Evolutionary conservation across 805 yeast genomes (phyloP).

Genomic region (Starmerella tilneyi): DNA sequence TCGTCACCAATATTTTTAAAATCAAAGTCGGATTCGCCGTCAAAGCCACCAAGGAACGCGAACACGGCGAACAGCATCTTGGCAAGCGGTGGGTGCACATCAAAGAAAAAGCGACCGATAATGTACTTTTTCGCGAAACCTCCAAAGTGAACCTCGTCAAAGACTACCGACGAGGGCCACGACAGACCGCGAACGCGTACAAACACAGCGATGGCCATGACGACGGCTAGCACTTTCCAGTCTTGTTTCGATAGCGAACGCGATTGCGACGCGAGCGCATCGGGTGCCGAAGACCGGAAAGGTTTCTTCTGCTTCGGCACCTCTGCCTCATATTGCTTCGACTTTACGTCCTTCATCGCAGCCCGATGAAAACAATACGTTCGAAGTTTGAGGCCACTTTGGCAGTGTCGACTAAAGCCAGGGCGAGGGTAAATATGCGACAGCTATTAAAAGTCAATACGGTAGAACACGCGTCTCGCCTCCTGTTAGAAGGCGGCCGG

Average conservation of each 20-base stretch:
- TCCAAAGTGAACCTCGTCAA: slow-evolving; percentile 92
- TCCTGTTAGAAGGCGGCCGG: too few species aligned
- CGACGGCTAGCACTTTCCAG: slow-evolving; percentile 27
- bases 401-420: slow-evolving; percentile 6
- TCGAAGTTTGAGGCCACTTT: slow-evolving; percentile 11
- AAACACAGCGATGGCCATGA: slow-evolving; percentile 43
- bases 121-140: slow-evolving; percentile 83
- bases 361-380: neutral
- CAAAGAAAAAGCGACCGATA: slow-evolving; percentile 53
- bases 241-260: slow-evolving; percentile 22
- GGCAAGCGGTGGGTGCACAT: slow-evolving; percentile 64
- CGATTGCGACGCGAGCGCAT: slow-evolving; percentile 21
- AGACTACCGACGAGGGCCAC: slow-evolving; percentile 72
- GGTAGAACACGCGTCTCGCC: slow-evolving; percentile 2
- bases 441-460: slow-evolving; percentile 5
- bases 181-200: slow-evolving; percentile 55
- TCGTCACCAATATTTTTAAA: slow-evolving; percentile 39
- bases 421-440: slow-evolving; percentile 5
- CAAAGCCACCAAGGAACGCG: slow-evolving; percentile 44
- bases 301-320: slow-evolving; percentile 17
- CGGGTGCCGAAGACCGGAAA: slow-evolving; percentile 27
- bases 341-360: slow-evolving; percentile 2
- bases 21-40: slow-evolving; percentile 38
- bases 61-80: slow-evolving; percentile 49
- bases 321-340: neutral